These are phyloP conservation scores for Coniochaeta sp. DNA, from an alignment of 2,329 filamentous ascomycete genomes.

Conservation along the genomic window DNA sequence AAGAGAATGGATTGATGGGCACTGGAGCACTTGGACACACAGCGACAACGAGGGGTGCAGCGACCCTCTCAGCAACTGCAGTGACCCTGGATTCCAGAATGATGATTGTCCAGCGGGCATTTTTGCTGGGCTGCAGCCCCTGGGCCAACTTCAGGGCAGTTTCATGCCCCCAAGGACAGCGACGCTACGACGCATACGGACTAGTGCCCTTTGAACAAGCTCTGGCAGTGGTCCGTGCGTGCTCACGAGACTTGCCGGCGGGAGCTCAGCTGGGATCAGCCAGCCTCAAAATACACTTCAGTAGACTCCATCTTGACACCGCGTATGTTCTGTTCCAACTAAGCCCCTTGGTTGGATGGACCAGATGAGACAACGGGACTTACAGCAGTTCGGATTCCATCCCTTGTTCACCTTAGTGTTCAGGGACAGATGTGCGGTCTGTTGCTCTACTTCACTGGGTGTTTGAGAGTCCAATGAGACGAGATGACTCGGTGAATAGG, in stretches of 20 bases:
- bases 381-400: too few relatives aligned
- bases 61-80: not conserved
- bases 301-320: too few relatives aligned
- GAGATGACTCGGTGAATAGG: too few relatives aligned
- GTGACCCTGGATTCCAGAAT: not conserved
- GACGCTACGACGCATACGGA: not conserved
- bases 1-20: not conserved
- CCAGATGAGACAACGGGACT: too few relatives aligned
- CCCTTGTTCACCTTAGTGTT: too few relatives aligned
- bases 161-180: not conserved
- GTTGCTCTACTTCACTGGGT: too few relatives aligned
- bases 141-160: not conserved
- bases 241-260: not conserved
- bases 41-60: not conserved
- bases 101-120: not conserved
- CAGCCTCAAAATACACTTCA: not conserved
- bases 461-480: too few relatives aligned
- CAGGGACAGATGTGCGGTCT: too few relatives aligned
- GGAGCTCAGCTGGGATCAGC: not conserved
- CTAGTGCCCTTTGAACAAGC: not conserved
- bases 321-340: too few relatives aligned
- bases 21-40: not conserved
- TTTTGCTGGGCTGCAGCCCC: not conserved
- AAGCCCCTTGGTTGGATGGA: too few relatives aligned
- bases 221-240: not conserved